A percentile compares a stretch with the other conserved stretches of the same genome.
These are phyloP conservation scores for Passiflora organensis DNA, from an alignment of 345 rosid genomes.

Conservation along the genomic window DNA sequence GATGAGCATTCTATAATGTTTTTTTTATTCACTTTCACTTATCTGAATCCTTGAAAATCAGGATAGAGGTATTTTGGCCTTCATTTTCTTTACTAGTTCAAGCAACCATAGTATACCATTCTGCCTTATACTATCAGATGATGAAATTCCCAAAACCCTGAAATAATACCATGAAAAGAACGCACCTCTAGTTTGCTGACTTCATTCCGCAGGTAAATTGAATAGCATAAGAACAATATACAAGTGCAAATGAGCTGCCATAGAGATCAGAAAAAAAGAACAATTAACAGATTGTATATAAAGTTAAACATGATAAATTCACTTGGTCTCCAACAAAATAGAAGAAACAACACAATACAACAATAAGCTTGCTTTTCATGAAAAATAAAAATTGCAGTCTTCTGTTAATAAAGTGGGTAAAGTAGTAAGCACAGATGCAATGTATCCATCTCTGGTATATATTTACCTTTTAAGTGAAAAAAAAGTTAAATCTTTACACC, in stretches of 20 bases:
- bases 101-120: background rate
- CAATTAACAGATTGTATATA: background rate
- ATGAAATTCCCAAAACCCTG: background rate
- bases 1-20: too few species aligned
- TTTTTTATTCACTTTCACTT: too few species aligned
- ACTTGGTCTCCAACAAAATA: too few species aligned
- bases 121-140: background rate
- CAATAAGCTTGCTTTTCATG: too few species aligned
- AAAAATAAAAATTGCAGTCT: too few species aligned
- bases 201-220: constrained; percentile 42
- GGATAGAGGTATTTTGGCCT: background rate
- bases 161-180: background rate
- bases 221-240: constrained; percentile 42
- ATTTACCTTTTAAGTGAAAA: constrained; percentile 1
- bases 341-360: too few species aligned
- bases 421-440: background rate
- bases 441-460: too few species aligned
- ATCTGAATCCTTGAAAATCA: too few species aligned
- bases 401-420: background rate
- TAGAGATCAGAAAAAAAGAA: constrained; percentile 7
- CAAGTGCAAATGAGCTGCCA: constrained; percentile 58
- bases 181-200: constrained; percentile 63
- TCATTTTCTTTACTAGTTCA: background rate
- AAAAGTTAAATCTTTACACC: too few species aligned
- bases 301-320: background rate